A percentile compares a stretch with the other conserved stretches of the same genome.
Conservation (phyloP, 345 rosid genomes). For the Brassica incana region DNA sequence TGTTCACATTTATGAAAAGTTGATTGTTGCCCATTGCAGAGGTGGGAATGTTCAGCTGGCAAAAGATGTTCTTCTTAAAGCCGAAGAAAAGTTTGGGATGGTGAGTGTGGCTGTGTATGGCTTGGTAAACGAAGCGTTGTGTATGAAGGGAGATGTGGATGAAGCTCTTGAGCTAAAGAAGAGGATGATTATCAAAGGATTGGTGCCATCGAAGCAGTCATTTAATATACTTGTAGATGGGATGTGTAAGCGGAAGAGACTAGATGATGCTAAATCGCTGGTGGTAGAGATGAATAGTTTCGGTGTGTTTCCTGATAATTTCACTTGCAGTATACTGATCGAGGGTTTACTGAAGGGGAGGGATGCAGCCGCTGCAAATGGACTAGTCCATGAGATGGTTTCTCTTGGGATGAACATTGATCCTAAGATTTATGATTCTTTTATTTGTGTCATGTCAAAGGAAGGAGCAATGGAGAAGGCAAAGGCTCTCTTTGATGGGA, state of each 20-base stretch:
- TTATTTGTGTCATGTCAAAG: conserved; percentile 55
- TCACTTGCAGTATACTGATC: conserved; percentile 54
- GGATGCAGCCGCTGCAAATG: conserved; percentile 51
- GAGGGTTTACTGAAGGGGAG: conserved; percentile 65
- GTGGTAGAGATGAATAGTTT: conserved; percentile 53
- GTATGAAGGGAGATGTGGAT: conserved; percentile 55
- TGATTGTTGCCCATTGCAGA: conserved; percentile 65
- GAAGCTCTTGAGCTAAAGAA: conserved; percentile 58
- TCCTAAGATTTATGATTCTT: conserved; percentile 50
- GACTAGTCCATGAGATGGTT: conserved; percentile 61
- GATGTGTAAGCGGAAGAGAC: conserved; percentile 56
- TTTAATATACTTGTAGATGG: conserved; percentile 53
- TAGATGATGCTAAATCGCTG: conserved; percentile 53
- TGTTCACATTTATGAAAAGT: conserved; percentile 49
- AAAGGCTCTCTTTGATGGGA: conserved; percentile 57
- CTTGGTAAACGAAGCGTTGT: conserved; percentile 56
- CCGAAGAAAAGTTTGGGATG: conserved; percentile 50
- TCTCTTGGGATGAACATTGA: conserved; percentile 46
- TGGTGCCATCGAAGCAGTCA: conserved; percentile 46
- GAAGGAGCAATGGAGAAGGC: conserved; percentile 71
- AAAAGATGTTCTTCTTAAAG: conserved; percentile 46
- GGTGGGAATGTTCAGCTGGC: conserved; percentile 51
- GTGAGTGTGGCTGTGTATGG: conserved; percentile 52
- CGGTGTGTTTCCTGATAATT: conserved; percentile 52
- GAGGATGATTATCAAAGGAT: conserved; percentile 53